Base-by-base conservation (phyloP, 2,329 filamentous ascomycete species). In the Albifimbria verrucaria region DNA sequence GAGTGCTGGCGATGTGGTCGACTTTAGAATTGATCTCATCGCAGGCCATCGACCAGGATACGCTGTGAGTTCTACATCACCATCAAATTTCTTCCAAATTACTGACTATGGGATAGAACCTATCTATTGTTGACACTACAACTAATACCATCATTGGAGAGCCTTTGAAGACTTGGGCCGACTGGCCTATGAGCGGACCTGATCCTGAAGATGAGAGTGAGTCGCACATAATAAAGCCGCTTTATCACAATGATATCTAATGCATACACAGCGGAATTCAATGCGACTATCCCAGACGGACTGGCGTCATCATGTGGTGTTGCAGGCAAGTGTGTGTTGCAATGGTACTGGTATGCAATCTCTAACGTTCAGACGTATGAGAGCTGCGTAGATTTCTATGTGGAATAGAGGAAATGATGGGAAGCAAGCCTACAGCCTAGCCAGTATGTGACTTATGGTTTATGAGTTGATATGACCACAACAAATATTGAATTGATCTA, bases 261-360 rank as follows among this genome's bases (percentile, higher is more conserved):
- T n/a, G 12, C 15, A 4, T 4, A 12, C 32, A 12, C 4, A 53
- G 52, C 43, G 20, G 42, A 53, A 53, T 76, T 81, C 52, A 70
- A 72, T 52, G 71, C 79, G 24, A 70, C 67, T 11, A 64, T 73
- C 15, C 71, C 70, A 3, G 22, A 50, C 15, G 54, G 56, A 49
- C 57, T 65, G 23, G 65, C 70, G 12, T 58, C 57, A 12, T 56
- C 54, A 4, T 73, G 69, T 50, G 50, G 48, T 2, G 53, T 59
- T 15, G 64, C 63, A 1, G 71, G 70, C 4, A 60, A 67, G 43
- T 72, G 71, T 23, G 69, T 71, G 4, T 36, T 74, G 55, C 74
- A 80, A 48, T 79, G 78, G 72, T 77, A 77, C 67, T 73, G 70
- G 70, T 67, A 70, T 51, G 70, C 69, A 1, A 67, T 65, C 1